Conservation (phyloP, 129 eudicot genomes). For the Artemisia annua region DNA sequence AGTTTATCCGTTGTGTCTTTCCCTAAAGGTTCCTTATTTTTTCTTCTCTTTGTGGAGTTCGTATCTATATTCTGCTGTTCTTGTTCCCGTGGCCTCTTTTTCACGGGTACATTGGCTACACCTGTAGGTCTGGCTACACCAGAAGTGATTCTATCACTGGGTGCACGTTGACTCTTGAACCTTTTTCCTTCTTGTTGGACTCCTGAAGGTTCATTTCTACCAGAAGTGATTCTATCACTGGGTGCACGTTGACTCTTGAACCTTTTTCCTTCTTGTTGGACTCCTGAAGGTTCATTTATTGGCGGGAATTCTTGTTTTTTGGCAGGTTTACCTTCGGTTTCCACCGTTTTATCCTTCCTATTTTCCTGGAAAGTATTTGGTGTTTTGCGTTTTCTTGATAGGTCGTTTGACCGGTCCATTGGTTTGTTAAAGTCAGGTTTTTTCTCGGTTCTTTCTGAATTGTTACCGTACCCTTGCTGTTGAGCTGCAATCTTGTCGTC, state of each 20-base stretch:
- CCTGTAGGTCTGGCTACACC: slow-evolving; percentile 19
- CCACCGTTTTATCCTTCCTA: slow-evolving; percentile 18
- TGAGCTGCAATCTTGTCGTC: slow-evolving; percentile 66
- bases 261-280: slow-evolving; percentile 26
- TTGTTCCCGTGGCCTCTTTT: slow-evolving; percentile 41
- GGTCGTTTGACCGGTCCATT: slow-evolving; percentile 28
- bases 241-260: slow-evolving; percentile 16
- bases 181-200: slow-evolving; percentile 27
- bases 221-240: slow-evolving; percentile 6
- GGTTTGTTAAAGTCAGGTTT: slow-evolving; percentile 27
- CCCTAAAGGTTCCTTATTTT: slow-evolving; percentile 69
- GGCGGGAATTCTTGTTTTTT: slow-evolving; percentile 29
- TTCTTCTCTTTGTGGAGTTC: slow-evolving; percentile 42
- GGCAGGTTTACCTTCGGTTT: slow-evolving; percentile 35
- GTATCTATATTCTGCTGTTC: slow-evolving; percentile 29
- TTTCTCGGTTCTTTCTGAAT: slow-evolving; percentile 19
- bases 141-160: background rate
- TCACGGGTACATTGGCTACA: slow-evolving; percentile 24
- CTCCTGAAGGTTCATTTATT: slow-evolving; percentile 16
- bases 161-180: slow-evolving; percentile 14
- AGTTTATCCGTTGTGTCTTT: slow-evolving; percentile 76
- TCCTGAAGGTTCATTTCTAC: slow-evolving; percentile 18
- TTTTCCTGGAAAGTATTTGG: slow-evolving; percentile 17
- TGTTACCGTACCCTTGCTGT: slow-evolving; percentile 39
- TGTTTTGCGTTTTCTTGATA: slow-evolving; percentile 49